A percentile compares a stretch with the other conserved stretches of the same genome.
phyloP scores from a whole-genome alignment of 1,139 yeast genomes.

The Diutina neorugosa region DNA sequence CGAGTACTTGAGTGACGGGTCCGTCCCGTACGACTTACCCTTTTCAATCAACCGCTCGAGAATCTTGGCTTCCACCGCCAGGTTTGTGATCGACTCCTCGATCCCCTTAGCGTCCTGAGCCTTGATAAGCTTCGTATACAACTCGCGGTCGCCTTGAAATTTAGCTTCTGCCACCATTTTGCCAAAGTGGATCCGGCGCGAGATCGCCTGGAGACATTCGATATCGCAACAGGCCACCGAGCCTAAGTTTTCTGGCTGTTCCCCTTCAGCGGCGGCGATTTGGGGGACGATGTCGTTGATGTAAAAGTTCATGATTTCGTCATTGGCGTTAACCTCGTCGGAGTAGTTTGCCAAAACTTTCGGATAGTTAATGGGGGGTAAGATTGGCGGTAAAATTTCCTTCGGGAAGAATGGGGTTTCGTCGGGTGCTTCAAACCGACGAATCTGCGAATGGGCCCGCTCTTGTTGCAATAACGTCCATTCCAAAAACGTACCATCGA shows the following conservation, averaged over 20 bases:
- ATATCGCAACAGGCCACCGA: constrained; percentile 79
- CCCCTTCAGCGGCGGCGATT: constrained; percentile 57
- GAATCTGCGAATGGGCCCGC: constrained; percentile 65
- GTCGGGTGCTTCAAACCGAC: constrained; percentile 92
- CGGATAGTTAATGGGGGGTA: constrained; percentile 76
- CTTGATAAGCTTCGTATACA: constrained; percentile 51
- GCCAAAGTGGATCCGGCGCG: constrained; percentile 95
- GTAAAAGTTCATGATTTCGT: constrained; percentile 54
- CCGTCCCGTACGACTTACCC: constrained; percentile 80
- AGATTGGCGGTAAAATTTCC: constrained; percentile 48
- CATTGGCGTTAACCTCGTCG: constrained; percentile 65
- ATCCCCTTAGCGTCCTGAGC: constrained; percentile 61
- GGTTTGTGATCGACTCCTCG: constrained; percentile 70
- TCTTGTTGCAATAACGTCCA: constrained; percentile 77
- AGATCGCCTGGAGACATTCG: constrained; percentile 74
- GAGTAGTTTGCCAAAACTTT: constrained; percentile 62
- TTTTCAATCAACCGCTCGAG: constrained; percentile 66
- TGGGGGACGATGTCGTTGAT: constrained; percentile 61
- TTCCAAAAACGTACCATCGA: constrained; percentile 75
- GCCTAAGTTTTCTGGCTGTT: constrained; percentile 78
- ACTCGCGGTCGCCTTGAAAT: constrained; percentile 55
- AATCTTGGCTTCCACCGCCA: constrained; percentile 76
- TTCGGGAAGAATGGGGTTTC: constrained; percentile 86
- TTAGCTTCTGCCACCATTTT: constrained; percentile 96
- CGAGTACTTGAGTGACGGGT: constrained; percentile 64